phyloP scores from a whole-genome alignment of 148 eudicot genomes.

The Arctostaphylos glauca region DNA sequence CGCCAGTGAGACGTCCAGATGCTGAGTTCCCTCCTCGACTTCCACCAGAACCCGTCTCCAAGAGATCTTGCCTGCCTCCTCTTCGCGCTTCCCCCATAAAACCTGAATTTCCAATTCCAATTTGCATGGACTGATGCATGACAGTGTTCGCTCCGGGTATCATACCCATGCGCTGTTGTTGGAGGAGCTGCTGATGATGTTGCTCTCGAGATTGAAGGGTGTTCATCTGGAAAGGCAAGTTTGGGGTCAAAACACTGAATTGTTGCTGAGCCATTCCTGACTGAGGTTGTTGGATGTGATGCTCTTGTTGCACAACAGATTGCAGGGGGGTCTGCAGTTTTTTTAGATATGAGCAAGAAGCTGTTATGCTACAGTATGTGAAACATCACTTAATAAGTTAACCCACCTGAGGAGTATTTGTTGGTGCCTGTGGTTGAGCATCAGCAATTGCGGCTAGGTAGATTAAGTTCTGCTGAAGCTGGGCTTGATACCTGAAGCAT shows the following conservation, averaged over 20 bases:
- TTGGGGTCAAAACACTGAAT: constrained; percentile 30
- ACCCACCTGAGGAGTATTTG: constrained; percentile 49
- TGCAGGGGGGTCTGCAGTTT: constrained; percentile 41
- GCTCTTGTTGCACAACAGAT: constrained; percentile 52
- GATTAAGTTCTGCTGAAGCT: constrained; percentile 77
- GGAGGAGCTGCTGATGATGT: constrained; percentile 44
- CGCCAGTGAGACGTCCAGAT: constrained; percentile 6
- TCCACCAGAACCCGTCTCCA: constrained; percentile 33
- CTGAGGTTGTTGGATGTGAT: constrained; percentile 51
- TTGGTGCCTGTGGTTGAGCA: constrained; percentile 66
- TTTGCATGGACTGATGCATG: constrained; percentile 36
- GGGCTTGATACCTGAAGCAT: constrained; percentile 59
- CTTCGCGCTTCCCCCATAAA: constrained; percentile 30
- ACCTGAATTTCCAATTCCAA: constrained; percentile 31
- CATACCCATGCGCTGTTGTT: constrained; percentile 42
- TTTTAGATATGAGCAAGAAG: neutral
- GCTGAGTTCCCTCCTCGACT: neutral
- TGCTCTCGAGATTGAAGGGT: constrained; percentile 46
- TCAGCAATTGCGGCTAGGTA: constrained; percentile 86
- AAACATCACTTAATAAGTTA: neutral
- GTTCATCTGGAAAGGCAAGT: constrained; percentile 47
- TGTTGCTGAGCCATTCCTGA: constrained; percentile 41
- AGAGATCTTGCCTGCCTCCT: constrained; percentile 32
- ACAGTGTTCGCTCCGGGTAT: constrained; percentile 36
- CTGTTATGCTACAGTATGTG: neutral